Evolutionary conservation across 371 early-diverging fungal species (phyloP).

Genomic region (Mortierella sp.): DNA sequence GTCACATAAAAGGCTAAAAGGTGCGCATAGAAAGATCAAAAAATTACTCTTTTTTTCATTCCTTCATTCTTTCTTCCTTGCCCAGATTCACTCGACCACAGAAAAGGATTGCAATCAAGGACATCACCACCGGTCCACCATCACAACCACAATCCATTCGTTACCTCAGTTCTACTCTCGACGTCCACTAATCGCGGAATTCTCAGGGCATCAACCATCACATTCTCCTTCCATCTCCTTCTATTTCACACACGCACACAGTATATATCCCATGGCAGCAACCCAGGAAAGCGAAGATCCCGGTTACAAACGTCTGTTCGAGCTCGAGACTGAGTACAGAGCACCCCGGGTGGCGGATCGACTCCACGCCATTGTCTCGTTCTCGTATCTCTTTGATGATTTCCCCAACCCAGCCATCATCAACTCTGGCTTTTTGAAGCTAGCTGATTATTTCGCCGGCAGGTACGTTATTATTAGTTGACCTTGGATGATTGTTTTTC

Average conservation of each 20-base stretch:
- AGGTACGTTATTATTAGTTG: conserved; percentile 48
- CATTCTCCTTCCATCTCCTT: not conserved
- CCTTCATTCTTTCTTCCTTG: not conserved
- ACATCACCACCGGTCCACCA: not conserved
- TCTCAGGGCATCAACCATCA: not conserved
- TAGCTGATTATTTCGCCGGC: conserved; percentile 71
- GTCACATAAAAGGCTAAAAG: too few species aligned
- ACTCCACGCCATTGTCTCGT: conserved; percentile 67
- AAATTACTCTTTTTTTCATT: too few species aligned
- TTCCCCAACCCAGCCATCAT: conserved; percentile 70
- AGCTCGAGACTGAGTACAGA: conserved; percentile 51
- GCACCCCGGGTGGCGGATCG: conserved; percentile 58
- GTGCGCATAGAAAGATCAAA: too few species aligned
- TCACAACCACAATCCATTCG: not conserved
- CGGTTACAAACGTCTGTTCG: conserved; percentile 45
- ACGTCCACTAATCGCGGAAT: not conserved
- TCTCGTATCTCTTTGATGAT: conserved; percentile 66
- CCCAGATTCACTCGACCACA: not conserved
- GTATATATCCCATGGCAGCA: not conserved
- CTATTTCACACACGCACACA: not conserved
- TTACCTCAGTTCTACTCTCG: not conserved
- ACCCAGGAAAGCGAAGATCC: conserved; percentile 30
- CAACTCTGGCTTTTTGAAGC: conserved; percentile 69
- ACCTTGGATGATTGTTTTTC: not conserved
- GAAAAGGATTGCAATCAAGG: not conserved